phyloP scores from a whole-genome alignment of 2,329 filamentous ascomycete genomes.

The Leptographium lundbergii region DNA sequence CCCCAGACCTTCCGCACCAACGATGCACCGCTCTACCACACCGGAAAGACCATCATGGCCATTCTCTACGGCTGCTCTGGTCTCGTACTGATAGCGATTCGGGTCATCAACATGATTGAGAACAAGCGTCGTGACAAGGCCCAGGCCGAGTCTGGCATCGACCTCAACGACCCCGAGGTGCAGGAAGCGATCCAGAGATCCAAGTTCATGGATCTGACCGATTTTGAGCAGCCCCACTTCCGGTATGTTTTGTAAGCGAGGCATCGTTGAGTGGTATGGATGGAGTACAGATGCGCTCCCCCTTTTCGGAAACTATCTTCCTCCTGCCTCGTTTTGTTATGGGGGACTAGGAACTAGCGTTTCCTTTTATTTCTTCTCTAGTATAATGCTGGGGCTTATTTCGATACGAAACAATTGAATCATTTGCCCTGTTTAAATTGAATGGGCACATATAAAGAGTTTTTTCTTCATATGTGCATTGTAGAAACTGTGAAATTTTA shows the following conservation, averaged over 20 bases:
- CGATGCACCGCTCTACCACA: constrained; percentile 42
- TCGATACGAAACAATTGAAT: not conserved
- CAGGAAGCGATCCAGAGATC: not conserved
- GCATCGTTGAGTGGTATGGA: not conserved
- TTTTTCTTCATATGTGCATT: too few species aligned
- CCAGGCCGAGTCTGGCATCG: not conserved
- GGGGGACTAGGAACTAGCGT: not conserved
- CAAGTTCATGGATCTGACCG: constrained; percentile 6
- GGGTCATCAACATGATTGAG: constrained; percentile 1
- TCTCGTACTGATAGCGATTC: not conserved
- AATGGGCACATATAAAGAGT: too few species aligned
- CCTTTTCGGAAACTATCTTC: not conserved
- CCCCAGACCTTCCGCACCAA: constrained; percentile 43
- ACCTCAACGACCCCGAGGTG: not conserved
- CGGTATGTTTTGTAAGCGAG: constrained; percentile 3
- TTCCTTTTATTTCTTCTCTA: not conserved
- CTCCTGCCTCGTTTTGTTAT: not conserved
- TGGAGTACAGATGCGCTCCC: not conserved
- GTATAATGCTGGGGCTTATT: not conserved
- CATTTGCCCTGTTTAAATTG: not conserved
- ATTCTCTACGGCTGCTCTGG: not conserved
- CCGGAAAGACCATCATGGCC: not conserved
- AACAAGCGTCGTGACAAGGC: constrained; percentile 4
- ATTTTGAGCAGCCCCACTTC: constrained; percentile 6
- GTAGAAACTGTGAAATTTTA: too few species aligned